A percentile compares a stretch with the other conserved stretches of the same genome.
These are phyloP conservation scores for Senna siamea DNA, from an alignment of 306 rosid species.

Conservation along the genomic window DNA sequence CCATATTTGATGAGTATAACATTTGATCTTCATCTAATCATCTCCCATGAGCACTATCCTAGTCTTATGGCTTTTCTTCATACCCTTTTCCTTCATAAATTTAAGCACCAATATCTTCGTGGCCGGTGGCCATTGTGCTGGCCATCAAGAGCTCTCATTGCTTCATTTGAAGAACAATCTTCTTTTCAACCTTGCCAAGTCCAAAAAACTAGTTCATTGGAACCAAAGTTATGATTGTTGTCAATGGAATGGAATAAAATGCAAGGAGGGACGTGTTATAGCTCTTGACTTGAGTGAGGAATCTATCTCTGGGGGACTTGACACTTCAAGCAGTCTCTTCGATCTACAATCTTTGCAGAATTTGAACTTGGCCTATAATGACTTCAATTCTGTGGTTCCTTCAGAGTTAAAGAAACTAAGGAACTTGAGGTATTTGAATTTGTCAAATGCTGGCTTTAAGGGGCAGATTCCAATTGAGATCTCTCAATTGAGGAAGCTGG, in stretches of 20 bases:
- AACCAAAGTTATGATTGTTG: constrained; percentile 29
- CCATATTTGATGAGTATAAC: too few species aligned
- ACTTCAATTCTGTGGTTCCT: too few species aligned
- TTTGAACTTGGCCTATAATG: constrained; percentile 31
- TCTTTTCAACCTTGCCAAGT: not conserved
- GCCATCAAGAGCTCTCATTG: not conserved
- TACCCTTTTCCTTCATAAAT: not conserved
- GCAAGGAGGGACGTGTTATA: constrained; percentile 3
- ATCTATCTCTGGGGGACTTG: not conserved
- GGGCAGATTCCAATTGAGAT: too few species aligned
- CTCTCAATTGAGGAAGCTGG: constrained; percentile 36
- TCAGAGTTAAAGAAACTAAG: too few species aligned
- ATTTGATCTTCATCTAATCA: too few species aligned
- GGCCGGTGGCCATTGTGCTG: not conserved
- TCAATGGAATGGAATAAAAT: constrained; percentile 47
- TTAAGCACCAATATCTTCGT: not conserved
- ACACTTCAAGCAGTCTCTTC: constrained; percentile 8
- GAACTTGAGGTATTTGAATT: too few species aligned
- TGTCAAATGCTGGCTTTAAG: too few species aligned
- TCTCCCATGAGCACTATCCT: not conserved
- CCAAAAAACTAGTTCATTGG: constrained; percentile 40
- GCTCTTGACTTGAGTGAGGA: constrained; percentile 7
- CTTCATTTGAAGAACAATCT: not conserved
- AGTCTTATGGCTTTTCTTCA: not conserved
- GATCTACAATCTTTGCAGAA: not conserved